Conservation (phyloP, 2,329 filamentous ascomycete species). For the Onygenales sp. region DNA sequence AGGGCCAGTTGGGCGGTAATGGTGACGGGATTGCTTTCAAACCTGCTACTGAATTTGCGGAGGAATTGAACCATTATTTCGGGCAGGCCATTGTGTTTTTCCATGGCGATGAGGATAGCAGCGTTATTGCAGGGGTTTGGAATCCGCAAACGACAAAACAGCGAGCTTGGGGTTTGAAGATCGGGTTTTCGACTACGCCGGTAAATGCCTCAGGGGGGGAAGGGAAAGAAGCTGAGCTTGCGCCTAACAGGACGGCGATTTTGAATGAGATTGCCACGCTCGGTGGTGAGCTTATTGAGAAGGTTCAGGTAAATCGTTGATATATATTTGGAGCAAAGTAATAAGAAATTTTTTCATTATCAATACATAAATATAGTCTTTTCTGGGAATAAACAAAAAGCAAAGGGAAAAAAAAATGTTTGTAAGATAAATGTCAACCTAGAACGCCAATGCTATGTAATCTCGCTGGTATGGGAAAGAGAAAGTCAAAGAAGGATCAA, state of each 20-base stretch:
- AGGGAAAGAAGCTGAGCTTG: constrained; percentile 15
- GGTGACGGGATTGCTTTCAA: constrained; percentile 45
- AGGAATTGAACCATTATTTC: constrained; percentile 60
- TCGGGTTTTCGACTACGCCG: constrained; percentile 25
- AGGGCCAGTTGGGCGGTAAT: constrained; percentile 38
- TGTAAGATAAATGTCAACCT: constrained; percentile 3
- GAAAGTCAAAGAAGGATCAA: background rate
- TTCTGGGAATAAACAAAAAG: background rate
- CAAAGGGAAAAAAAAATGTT: background rate
- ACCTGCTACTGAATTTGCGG: constrained; percentile 54
- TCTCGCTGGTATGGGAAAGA: background rate
- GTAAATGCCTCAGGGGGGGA: constrained; percentile 9
- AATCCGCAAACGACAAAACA: constrained; percentile 40
- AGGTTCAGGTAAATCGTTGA: constrained; percentile 45
- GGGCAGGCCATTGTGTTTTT: constrained; percentile 69
- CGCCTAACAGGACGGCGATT: constrained; percentile 31
- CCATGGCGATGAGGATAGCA: constrained; percentile 50
- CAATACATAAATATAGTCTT: background rate
- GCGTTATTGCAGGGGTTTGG: constrained; percentile 56
- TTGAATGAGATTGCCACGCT: constrained; percentile 39
- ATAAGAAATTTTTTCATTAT: background rate
- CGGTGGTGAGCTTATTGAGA: constrained; percentile 57
- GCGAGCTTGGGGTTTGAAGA: constrained; percentile 27
- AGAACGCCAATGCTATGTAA: constrained; percentile 6
- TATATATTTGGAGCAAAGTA: background rate